Evolutionary conservation across 305 asterid genomes (phyloP), one percentile per base, ranked within the genome.

Genomic region (Petunia hybrid): DNA sequence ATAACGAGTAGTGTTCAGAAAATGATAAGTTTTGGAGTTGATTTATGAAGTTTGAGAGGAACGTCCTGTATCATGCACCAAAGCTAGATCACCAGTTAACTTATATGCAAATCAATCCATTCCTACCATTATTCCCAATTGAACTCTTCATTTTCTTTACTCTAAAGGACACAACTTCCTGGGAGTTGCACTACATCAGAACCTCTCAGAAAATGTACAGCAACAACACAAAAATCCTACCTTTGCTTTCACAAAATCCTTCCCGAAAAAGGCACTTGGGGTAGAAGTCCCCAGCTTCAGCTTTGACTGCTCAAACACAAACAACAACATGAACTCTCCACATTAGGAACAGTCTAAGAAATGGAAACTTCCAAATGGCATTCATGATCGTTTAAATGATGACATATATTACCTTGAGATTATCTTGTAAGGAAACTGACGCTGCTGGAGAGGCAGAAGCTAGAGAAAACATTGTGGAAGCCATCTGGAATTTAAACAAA

Each of bases 391-490:
- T 40, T 35, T 45, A 71, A 46, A 8, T 70, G 43, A 70, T 3
- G 35, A 71, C 9, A 14, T 22, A 71, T 31, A 46, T 8, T 81
- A 86, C 91, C 89, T 86, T 89, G 82, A 87, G 84, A 82, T 85
- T 77, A 67, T 84, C 81, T 38, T 63, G 84, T 76, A 80, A 40
- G 13, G 85, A 68, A 79, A 81, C 57, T n/a, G 82, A 75, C 80
- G 84, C 67, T 60, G 86, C 76, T 1, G 86, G 74, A 73, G 86
- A 71, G 77, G 88, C 80, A 63, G 88, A 83, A 46, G 87, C 53
- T 38, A 87, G 86, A 77, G 89, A 80, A 70, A 87, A 81, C 80
- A 82, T 53, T 43, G 89, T 61, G 10, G 91, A 87, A 88, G 88
- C 92, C 90, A 90, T 90, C 85, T 67, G 36, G 61, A 64, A 69